Conservation (phyloP, 495 filamentous ascomycete species). For the Pyrenula massariospora region DNA sequence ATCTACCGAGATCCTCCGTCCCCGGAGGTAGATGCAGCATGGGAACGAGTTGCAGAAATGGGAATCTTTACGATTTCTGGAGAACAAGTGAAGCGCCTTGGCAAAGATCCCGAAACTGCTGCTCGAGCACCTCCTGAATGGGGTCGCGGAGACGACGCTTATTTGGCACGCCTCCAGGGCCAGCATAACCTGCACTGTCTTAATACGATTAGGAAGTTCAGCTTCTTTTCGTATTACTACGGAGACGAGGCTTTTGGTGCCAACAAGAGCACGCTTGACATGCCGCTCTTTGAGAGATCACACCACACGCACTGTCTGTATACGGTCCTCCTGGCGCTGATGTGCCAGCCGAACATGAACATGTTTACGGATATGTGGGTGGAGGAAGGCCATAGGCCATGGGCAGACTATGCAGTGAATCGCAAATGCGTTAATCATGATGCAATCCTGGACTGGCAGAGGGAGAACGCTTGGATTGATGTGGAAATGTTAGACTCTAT, state of each 20-base stretch:
- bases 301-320: conserved; percentile 1
- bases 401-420: neutral
- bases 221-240: neutral
- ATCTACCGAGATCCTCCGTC: conserved; percentile 1
- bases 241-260: neutral
- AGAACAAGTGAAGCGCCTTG: neutral
- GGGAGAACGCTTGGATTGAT: neutral
- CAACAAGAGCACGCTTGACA: neutral
- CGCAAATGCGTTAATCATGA: neutral
- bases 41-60: neutral
- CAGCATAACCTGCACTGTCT: conserved; percentile 1
- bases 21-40: conserved; percentile 2
- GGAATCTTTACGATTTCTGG: neutral
- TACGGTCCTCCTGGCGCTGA: neutral
- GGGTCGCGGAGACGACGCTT: conserved; percentile 1
- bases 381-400: neutral
- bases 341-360: conserved; percentile 2
- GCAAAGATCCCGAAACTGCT: conserved; percentile 1
- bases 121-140: neutral
- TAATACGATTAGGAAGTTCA: conserved; percentile 1
- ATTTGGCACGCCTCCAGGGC: neutral
- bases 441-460: neutral
- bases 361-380: neutral
- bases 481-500: neutral
- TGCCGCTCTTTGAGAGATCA: neutral